Evolutionary conservation across 139 green algal species (phyloP), one percentile per base, ranked within the genome.

Genomic region (Chlamydomonas applanata): DNA sequence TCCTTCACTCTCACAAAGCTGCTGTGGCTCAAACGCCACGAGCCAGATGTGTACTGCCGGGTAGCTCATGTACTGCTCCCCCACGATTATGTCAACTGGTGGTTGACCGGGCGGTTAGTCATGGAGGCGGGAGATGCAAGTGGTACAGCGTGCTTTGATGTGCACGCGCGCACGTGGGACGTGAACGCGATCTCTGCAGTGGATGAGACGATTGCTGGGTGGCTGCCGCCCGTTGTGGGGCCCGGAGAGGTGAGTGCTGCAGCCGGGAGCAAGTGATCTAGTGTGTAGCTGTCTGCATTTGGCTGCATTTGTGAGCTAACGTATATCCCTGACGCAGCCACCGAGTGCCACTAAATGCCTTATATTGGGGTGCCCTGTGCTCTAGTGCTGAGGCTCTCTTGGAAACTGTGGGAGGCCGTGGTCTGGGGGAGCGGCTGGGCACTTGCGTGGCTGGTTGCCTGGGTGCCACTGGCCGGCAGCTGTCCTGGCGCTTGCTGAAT

Each of bases 1-100:
- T 85, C 81, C 44, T 95, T 97, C 84, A 97, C 93, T 0, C 81
- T 82, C 32, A 86, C 91, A 24, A 98, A 98, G 89, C 77, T 97
- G 60, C 75, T 95, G 40, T 98, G 93, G 93, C 63, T 97, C 32
- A 88, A 93, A 75, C 78, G 88, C 24, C 75, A 94, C 30, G 93
- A 97, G 82, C 89, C 93, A 0, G 78, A 94, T 4, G 86, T 85
- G 25, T 97, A 83, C 54, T 70, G 52, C 0, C 57, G 46, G 24
- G 63, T 89, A 36, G 33, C 62, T 0, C 63, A 81, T 33, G 86
- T 97, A 35, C 78, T 97, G 63, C 81, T 98, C 78, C 93, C 93
- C 0, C 87, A 95, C 66, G 87, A 95, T 76, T 98, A 92, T 71
- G 78, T 97, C 69, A 98, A 98, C 83, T 89, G 77, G 61, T 90